Conservation (phyloP, 495 filamentous ascomycete species). For the Annulohypoxylon maeteangense region DNA sequence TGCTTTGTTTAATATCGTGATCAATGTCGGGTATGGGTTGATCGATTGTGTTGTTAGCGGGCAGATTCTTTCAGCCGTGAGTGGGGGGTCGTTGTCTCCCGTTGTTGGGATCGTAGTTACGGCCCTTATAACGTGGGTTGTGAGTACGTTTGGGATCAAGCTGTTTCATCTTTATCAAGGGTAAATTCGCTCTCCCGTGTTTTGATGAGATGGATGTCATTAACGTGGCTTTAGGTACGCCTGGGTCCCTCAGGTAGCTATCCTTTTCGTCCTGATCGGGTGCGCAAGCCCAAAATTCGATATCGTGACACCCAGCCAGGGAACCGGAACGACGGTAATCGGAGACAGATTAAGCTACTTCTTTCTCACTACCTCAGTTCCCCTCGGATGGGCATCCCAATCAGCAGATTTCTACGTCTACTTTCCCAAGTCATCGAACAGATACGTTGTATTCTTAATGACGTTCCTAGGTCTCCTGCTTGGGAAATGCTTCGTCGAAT, state of each 20-base stretch:
- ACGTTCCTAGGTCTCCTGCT: background rate
- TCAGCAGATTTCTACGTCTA: slow-evolving; percentile 11
- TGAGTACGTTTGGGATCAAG: slow-evolving; percentile 13
- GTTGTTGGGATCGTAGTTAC: slow-evolving; percentile 9
- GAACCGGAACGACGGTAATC: background rate
- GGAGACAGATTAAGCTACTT: slow-evolving; percentile 11
- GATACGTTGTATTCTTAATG: background rate
- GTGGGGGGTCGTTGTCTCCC: slow-evolving; percentile 4
- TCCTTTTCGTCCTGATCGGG: slow-evolving; percentile 9
- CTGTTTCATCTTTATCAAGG: slow-evolving; percentile 8
- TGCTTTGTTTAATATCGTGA: slow-evolving; percentile 11
- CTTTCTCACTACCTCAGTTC: slow-evolving; percentile 10
- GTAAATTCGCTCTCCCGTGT: too few relatives aligned
- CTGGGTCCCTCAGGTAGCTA: slow-evolving; percentile 9
- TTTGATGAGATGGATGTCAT: too few relatives aligned
- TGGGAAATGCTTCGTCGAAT: background rate
- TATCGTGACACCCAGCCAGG: background rate
- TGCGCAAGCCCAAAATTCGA: slow-evolving; percentile 14
- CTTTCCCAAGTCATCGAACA: slow-evolving; percentile 2
- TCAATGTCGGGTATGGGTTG: slow-evolving; percentile 8
- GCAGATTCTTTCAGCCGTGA: slow-evolving; percentile 6
- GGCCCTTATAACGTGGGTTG: slow-evolving; percentile 6
- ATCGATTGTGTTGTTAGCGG: slow-evolving; percentile 16
- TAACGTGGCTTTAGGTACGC: background rate
- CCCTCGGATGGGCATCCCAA: slow-evolving; percentile 10